Evolutionary conservation across 371 early-diverging fungal species (phyloP), one percentile per base, ranked within the genome.

Genomic region (Umbelopsis sp.): DNA sequence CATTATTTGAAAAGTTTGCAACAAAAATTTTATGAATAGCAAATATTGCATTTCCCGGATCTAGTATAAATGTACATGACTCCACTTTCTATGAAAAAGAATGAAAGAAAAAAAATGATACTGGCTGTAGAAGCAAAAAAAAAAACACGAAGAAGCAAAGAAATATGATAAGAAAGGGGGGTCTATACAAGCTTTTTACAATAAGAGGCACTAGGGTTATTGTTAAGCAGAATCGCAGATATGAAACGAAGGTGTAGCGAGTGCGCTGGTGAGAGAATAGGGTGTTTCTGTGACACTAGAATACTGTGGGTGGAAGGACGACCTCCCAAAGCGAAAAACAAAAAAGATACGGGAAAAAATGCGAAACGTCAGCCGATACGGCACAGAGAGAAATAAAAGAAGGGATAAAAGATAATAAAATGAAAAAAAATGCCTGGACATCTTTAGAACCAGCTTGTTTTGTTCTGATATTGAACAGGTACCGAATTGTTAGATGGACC

Each of bases 381-480:
- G 7, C 41, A 41, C 24, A 62, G 14, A 35, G 57, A 29, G 62
- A 44, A 63, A 48, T 32, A 69, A 25, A 51, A 52, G 25, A 53
- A 37, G 45, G 41, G 48, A 25, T 24, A 50, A 62, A 38, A 44
- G 53, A 24, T 8, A 22, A 20, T 12, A 63, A 51, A 35, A 65
- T 63, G 22, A 50, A 41, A 32, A 67, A 24, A 24, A 20, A 16
- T 10, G 52, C 18, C 16, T 35, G 3, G 5, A 9, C 46, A 45
- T 45, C 32, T 68, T 86, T 84, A 91, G 77, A 91, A 91, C 92
- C 92, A 91, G 83, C 89, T 91, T 69, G 86, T 87, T 80, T 84
- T 84, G 70, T 70, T 80, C 66, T 83, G 83, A 63, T 74, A 73
- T 44, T 74, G 72, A 50, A 72, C 68, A 69, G 81, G 80, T 35